phyloP scores from a whole-genome alignment of 108 stramenopile genomes.

The Cylindrotheca closterium region DNA sequence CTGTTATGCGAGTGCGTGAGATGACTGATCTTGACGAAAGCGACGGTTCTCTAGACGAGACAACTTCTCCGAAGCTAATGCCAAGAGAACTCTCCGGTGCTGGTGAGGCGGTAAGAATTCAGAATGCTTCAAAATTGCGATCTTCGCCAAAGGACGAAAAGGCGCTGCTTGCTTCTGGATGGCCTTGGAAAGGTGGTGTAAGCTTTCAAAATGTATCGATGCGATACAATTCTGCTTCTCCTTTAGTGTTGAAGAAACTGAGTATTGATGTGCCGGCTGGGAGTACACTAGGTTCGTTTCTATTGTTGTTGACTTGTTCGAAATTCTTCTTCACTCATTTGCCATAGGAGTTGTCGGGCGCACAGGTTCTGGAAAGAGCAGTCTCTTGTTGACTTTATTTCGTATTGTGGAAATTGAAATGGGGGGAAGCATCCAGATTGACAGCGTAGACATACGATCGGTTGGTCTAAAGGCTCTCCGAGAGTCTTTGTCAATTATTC shows the following conservation, averaged over 20 bases:
- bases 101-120: conserved; percentile 41
- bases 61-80: conserved; percentile 5
- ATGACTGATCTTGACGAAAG: conserved; percentile 53
- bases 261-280: conserved; percentile 57
- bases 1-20: conserved; percentile 60
- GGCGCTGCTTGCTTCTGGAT: conserved; percentile 43
- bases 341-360: conserved; percentile 62
- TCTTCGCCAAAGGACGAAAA: conserved; percentile 29
- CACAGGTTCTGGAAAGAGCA: conserved; percentile 82
- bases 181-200: conserved; percentile 83
- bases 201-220: conserved; percentile 69
- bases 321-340: too few species aligned
- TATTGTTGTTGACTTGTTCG: background rate
- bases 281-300: conserved; percentile 36
- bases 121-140: background rate
- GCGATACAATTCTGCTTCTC: conserved; percentile 64
- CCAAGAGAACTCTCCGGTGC: conserved; percentile 31
- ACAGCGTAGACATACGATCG: conserved; percentile 88
- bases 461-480: conserved; percentile 80
- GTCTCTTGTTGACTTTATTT: conserved; percentile 86
- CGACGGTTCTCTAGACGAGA: background rate
- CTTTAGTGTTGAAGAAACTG: conserved; percentile 62
- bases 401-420: conserved; percentile 75
- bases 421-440: conserved; percentile 78
- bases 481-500: conserved; percentile 84